Evolutionary conservation across 2,329 filamentous ascomycete genomes (phyloP).

Genomic region (Trichophyton benhamiae): DNA sequence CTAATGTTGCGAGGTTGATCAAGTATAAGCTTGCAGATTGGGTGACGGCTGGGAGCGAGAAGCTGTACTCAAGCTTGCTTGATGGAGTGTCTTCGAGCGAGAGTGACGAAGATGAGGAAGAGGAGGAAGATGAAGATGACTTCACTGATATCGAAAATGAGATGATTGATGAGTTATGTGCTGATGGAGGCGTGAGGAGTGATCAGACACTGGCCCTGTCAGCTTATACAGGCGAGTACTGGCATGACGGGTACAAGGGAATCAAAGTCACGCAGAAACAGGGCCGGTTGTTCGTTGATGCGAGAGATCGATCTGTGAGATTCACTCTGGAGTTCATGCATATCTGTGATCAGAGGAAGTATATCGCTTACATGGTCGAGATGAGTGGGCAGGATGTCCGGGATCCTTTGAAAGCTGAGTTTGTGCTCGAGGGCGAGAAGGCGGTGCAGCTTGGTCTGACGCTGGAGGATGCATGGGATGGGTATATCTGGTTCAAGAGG

Average conservation of each 20-base stretch:
- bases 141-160: neutral
- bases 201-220: neutral
- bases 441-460: constrained; percentile 16
- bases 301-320: constrained; percentile 22
- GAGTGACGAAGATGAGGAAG: neutral
- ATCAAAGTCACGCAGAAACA: constrained; percentile 19
- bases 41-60: constrained; percentile 14
- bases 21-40: constrained; percentile 15
- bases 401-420: constrained; percentile 13
- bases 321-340: constrained; percentile 24
- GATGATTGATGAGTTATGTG: neutral
- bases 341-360: constrained; percentile 18
- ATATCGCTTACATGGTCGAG: constrained; percentile 17
- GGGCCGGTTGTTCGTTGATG: constrained; percentile 21
- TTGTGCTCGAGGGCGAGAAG: constrained; percentile 14
- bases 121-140: neutral
- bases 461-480: constrained; percentile 16
- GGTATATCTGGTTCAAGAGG: constrained; percentile 17
- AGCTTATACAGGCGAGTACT: neutral
- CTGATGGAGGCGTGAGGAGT: neutral
- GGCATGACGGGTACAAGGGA: constrained; percentile 15
- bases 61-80: neutral
- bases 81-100: neutral
- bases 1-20: neutral
- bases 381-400: constrained; percentile 9